Conservation (phyloP, 2,329 filamentous ascomycete genomes). For the Aspergillus sp. region DNA sequence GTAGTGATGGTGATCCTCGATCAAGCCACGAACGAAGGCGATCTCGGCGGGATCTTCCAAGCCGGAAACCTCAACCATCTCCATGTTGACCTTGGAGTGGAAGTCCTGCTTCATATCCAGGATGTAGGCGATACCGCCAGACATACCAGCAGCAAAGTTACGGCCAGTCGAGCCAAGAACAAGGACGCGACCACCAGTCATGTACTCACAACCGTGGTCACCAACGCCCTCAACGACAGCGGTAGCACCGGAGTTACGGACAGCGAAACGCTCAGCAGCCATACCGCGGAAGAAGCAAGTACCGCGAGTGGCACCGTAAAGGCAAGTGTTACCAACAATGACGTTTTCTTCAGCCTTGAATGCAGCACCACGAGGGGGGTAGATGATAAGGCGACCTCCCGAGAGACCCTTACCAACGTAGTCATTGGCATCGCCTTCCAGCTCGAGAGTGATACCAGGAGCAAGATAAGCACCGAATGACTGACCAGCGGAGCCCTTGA, state of each 20-base stretch:
- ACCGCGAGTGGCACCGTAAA: slow-evolving; percentile 90
- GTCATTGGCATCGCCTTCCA: slow-evolving; percentile 94
- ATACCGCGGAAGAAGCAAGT: slow-evolving; percentile 96
- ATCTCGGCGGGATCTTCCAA: slow-evolving; percentile 86
- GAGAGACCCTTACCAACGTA: slow-evolving; percentile 96
- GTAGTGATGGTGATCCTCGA: slow-evolving; percentile 97
- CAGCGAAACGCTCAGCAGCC: slow-evolving; percentile 92
- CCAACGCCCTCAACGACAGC: slow-evolving; percentile 96
- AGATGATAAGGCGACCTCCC: slow-evolving; percentile 88
- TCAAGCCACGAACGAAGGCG: slow-evolving; percentile 83
- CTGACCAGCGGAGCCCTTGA: slow-evolving; percentile 93
- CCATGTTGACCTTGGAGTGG: slow-evolving; percentile 88
- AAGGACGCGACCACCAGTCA: slow-evolving; percentile 91
- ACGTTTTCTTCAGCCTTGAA: slow-evolving; percentile 98
- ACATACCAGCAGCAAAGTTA: slow-evolving; percentile 98
- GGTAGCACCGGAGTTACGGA: slow-evolving; percentile 92
- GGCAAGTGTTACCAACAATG: slow-evolving; percentile 87
- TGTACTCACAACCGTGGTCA: slow-evolving; percentile 97
- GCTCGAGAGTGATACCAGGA: slow-evolving; percentile 87
- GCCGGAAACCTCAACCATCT: slow-evolving; percentile 90
- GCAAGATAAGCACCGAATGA: slow-evolving; percentile 95
- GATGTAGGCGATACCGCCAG: slow-evolving; percentile 93
- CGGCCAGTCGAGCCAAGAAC: slow-evolving; percentile 86
- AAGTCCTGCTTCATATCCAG: slow-evolving; percentile 90
- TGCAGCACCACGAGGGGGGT: slow-evolving; percentile 83